Evolutionary conservation across 1,139 yeast species (phyloP).

Genomic region (Arxiozyma telluris): DNA sequence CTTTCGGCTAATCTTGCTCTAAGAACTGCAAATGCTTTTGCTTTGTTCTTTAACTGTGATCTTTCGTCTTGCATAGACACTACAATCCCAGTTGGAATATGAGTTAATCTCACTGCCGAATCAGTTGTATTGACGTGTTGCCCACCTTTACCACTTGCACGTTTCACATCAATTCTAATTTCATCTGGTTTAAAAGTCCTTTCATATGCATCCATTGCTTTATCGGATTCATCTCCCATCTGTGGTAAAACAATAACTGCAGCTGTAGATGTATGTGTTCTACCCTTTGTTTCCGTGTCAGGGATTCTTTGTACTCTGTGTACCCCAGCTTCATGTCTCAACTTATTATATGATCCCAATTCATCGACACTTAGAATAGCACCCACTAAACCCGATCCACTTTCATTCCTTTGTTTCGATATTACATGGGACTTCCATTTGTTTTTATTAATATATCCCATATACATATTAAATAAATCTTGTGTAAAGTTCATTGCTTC

Average conservation of each 20-base stretch:
- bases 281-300: constrained; percentile 83
- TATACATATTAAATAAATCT: constrained; percentile 76
- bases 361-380: constrained; percentile 67
- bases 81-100: constrained; percentile 81
- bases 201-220: constrained; percentile 52
- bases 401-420: constrained; percentile 45
- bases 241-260: constrained; percentile 93
- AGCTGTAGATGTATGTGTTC: constrained; percentile 92
- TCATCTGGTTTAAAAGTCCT: constrained; percentile 79
- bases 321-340: constrained; percentile 88
- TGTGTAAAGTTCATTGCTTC: constrained; percentile 85
- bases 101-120: constrained; percentile 90
- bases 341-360: constrained; percentile 63
- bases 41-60: constrained; percentile 90
- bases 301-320: constrained; percentile 95
- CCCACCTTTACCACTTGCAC: constrained; percentile 97
- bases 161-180: constrained; percentile 86
- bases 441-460: constrained; percentile 53
- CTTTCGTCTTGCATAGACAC: constrained; percentile 92
- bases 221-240: constrained; percentile 44
- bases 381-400: constrained; percentile 63
- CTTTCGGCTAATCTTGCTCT: constrained; percentile 77
- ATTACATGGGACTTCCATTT: constrained; percentile 61
- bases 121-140: constrained; percentile 98
- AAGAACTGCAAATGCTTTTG: constrained; percentile 81